Evolutionary conservation across 495 filamentous ascomycete species (phyloP), one percentile per base, ranked within the genome.

Genomic region (Aspergillus indologenus): DNA sequence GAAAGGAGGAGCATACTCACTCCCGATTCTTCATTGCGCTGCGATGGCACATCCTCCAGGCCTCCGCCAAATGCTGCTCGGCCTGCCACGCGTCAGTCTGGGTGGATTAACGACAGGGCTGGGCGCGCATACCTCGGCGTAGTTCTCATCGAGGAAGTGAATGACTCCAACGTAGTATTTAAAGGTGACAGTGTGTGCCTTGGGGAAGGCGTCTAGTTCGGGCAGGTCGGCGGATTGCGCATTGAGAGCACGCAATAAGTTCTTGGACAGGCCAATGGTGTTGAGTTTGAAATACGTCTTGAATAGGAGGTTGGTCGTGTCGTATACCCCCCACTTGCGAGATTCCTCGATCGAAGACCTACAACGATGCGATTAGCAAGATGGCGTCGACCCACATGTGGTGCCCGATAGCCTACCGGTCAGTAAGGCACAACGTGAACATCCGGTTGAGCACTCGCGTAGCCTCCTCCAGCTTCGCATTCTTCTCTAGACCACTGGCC

Each of bases 211-310:
- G 2, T 83, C 76, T 20, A 95, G 73, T 0, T 79, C 68, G 1
- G 95, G 94, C 69, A 96, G 86, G 63, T 98, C 95, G 11, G 77
- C 77, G 18, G 80, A 79, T 26, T 85, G 83, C 6, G 90, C 93
- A 50, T 85, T 79, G 20, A 98, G 79, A 1, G 89, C 89, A 48
- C 85, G 89, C 22, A 98, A 76, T 52, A 97, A 83, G 65, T 96
- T 97, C 70, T 96, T 96, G 14, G 87, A 92, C 20, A 98, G 80
- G n/a, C 81, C 81, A 48, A 95, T 87, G 44, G 87, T 87, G 72
- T 94, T 96, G 53, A 98, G 79, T 77, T 90, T 95, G 83, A 98
- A 98, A 68, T 98, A 96, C 6, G 91, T 97, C 73, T 97, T 98
- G 83, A 98, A 98, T 9, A 96, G 76, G 1, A 98, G 82, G 65